These are phyloP conservation scores for Verticillium nubilum DNA, from an alignment of 2,329 filamentous ascomycete species.

Conservation along the genomic window DNA sequence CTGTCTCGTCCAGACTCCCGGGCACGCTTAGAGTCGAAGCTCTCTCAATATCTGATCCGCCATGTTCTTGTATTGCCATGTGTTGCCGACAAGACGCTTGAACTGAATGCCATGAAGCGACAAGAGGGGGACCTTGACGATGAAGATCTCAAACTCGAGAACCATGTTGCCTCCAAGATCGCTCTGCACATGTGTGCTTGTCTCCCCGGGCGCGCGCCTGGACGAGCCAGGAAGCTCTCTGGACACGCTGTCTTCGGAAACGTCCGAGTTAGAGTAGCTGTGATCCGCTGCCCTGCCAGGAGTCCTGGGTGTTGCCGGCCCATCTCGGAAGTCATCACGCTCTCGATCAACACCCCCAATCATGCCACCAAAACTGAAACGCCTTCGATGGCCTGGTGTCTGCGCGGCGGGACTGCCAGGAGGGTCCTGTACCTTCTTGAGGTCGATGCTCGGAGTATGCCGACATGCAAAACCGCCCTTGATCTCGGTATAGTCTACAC, in stretches of 20 bases:
- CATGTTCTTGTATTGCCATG: slow-evolving; percentile 99
- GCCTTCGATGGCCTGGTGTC: slow-evolving; percentile 59
- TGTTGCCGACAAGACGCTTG: slow-evolving; percentile 91
- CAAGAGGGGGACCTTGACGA: slow-evolving; percentile 93
- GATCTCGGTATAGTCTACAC: slow-evolving; percentile 89
- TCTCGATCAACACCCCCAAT: slow-evolving; percentile 54
- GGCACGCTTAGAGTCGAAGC: slow-evolving; percentile 59
- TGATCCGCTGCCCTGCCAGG: slow-evolving; percentile 51
- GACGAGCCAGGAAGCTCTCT: slow-evolving; percentile 45
- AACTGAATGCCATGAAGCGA: slow-evolving; percentile 95
- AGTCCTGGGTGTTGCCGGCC: slow-evolving; percentile 34
- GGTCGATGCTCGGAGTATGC: slow-evolving; percentile 83
- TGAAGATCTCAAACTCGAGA: slow-evolving; percentile 89
- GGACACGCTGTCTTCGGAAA: slow-evolving; percentile 69
- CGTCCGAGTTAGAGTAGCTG: slow-evolving; percentile 82
- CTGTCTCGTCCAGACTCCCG: background rate
- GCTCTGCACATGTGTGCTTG: slow-evolving; percentile 84
- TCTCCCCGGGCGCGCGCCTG: slow-evolving; percentile 65
- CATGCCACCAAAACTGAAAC: slow-evolving; percentile 77
- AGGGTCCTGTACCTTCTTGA: slow-evolving; percentile 65
- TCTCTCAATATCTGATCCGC: slow-evolving; percentile 90
- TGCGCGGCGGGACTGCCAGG: slow-evolving; percentile 50
- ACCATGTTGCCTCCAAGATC: slow-evolving; percentile 81
- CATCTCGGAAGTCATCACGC: slow-evolving; percentile 65
- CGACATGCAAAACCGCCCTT: slow-evolving; percentile 88